These are phyloP conservation scores for Eremomyces bilateralis DNA, from an alignment of 495 filamentous ascomycete genomes.

Conservation along the genomic window DNA sequence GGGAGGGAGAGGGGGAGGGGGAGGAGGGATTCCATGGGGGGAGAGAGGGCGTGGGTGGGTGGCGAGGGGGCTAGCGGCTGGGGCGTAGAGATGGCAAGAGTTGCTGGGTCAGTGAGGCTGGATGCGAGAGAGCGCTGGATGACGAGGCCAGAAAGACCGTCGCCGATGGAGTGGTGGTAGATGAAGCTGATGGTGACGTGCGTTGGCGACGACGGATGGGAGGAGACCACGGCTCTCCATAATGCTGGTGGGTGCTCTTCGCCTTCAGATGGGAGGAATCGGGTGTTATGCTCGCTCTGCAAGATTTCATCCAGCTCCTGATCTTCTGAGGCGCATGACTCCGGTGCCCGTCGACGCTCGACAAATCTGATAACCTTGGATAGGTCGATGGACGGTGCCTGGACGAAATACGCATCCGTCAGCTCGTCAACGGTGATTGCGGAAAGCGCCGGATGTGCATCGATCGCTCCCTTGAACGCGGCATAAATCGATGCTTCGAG, in stretches of 20 bases:
- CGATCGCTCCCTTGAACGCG: constrained; percentile 20
- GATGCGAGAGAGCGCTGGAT: constrained; percentile 22
- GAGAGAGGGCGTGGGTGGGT: constrained; percentile 2
- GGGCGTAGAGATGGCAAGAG: too few relatives aligned
- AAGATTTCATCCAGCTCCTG: too few relatives aligned
- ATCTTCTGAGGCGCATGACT: too few relatives aligned
- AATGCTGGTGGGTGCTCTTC: too few relatives aligned
- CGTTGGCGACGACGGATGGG: too few relatives aligned
- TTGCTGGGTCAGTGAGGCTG: too few relatives aligned
- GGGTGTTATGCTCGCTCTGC: too few relatives aligned
- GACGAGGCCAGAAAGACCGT: constrained; percentile 19
- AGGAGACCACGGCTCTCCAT: too few relatives aligned
- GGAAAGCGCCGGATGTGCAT: constrained; percentile 23
- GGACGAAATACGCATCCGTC: constrained; percentile 22
- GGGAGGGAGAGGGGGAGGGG: constrained; percentile 13
- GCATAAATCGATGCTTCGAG: constrained; percentile 19
- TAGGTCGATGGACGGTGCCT: constrained; percentile 24
- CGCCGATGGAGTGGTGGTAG: constrained; percentile 8
- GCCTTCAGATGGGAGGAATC: too few relatives aligned
- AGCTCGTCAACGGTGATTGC: constrained; percentile 23
- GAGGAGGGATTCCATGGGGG: constrained; percentile 6
- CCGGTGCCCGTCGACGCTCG: too few relatives aligned
- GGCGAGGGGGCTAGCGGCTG: constrained; percentile 11
- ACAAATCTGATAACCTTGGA: constrained; percentile 16
- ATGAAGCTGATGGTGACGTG: too few relatives aligned